A percentile compares a stretch with the other conserved stretches of the same genome.
Conservation (phyloP, 2,329 filamentous ascomycete species). For the Phoma sp. region DNA sequence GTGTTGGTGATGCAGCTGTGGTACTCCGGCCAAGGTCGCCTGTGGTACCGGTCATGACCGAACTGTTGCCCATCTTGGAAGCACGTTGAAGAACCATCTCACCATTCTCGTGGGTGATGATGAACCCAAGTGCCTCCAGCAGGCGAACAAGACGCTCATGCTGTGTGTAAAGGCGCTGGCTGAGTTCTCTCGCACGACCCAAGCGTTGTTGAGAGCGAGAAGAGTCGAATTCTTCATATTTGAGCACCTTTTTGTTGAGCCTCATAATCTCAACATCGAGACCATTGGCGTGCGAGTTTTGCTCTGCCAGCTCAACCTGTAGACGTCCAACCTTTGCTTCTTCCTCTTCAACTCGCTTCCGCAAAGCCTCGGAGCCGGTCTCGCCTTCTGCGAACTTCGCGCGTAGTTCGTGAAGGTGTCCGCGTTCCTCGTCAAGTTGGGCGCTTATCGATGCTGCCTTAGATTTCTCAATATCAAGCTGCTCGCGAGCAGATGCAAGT, state of each 20-base stretch:
- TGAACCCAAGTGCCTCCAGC: conserved; percentile 86
- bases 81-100: conserved; percentile 78
- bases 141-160: conserved; percentile 84
- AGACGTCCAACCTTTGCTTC: conserved; percentile 74
- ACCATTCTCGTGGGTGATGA: conserved; percentile 75
- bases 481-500: conserved; percentile 48
- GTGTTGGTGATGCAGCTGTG: conserved; percentile 61
- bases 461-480: conserved; percentile 57
- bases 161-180: conserved; percentile 80
- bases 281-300: conserved; percentile 77
- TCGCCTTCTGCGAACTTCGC: conserved; percentile 81
- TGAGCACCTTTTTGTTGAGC: conserved; percentile 70
- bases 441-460: conserved; percentile 56
- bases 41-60: conserved; percentile 51
- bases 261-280: conserved; percentile 78
- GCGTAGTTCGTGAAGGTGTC: conserved; percentile 73
- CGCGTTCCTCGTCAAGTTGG: conserved; percentile 70
- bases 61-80: conserved; percentile 62
- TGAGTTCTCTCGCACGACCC: conserved; percentile 79
- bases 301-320: conserved; percentile 73
- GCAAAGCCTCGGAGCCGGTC: conserved; percentile 80
- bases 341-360: conserved; percentile 76
- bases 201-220: conserved; percentile 74
- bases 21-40: conserved; percentile 58
- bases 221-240: conserved; percentile 55